These are phyloP conservation scores for Clavispora asparagi DNA, from an alignment of 805 yeast species.

Conservation along the genomic window DNA sequence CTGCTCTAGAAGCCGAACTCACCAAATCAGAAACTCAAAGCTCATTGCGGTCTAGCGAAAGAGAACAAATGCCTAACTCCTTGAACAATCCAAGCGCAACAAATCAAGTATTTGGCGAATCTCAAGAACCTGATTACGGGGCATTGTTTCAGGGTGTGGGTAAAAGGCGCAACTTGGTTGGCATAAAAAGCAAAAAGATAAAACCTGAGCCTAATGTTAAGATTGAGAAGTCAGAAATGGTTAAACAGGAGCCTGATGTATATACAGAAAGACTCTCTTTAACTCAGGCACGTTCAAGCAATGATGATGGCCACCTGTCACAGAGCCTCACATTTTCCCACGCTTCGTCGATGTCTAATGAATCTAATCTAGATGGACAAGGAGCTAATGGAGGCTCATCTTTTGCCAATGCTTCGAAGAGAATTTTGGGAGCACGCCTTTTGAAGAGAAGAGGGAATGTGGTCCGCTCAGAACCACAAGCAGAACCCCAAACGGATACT, in stretches of 20 bases:
- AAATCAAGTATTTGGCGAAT: conserved; percentile 4
- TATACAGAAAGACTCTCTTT: background rate
- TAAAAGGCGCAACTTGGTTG: conserved; percentile 29
- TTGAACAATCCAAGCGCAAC: background rate
- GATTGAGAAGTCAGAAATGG: conserved; percentile 17
- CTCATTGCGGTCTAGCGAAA: background rate
- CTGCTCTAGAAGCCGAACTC: background rate
- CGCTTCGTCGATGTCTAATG: conserved; percentile 5
- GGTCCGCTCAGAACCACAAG: background rate
- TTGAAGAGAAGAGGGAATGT: conserved; percentile 24
- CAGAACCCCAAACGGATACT: conserved; percentile 2
- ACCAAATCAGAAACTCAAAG: background rate
- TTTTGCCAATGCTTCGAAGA: conserved; percentile 32
- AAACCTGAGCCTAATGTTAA: conserved; percentile 16
- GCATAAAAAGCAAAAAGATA: conserved; percentile 13
- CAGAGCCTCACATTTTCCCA: conserved; percentile 6
- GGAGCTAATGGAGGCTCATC: conserved; percentile 9
- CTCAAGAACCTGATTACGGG: conserved; percentile 36
- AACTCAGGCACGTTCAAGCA: conserved; percentile 8
- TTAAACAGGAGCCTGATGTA: background rate
- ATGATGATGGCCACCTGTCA: conserved; percentile 9
- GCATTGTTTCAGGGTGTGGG: conserved; percentile 41
- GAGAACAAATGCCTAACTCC: background rate
- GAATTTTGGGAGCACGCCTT: conserved; percentile 37
- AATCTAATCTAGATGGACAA: conserved; percentile 1